phyloP scores from a whole-genome alignment of 2,329 filamentous ascomycete genomes.

The Xylaria sp. region DNA sequence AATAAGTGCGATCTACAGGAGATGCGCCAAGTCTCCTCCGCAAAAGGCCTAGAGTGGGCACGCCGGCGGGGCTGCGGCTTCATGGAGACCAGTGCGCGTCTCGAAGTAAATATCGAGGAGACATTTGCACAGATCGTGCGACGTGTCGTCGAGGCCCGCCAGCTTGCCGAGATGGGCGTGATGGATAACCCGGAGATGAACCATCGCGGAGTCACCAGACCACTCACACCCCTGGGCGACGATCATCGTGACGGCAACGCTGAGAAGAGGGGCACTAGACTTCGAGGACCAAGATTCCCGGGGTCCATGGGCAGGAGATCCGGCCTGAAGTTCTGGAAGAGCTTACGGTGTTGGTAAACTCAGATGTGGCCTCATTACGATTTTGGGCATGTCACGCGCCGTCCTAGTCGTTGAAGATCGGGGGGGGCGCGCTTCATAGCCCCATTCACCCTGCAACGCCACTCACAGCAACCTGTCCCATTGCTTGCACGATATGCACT shows the following conservation, averaged over 20 bases:
- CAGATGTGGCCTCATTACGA: neutral
- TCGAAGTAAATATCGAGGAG: slow-evolving; percentile 86
- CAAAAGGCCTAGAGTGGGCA: slow-evolving; percentile 72
- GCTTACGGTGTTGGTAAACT: slow-evolving; percentile 49
- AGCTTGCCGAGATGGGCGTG: slow-evolving; percentile 44
- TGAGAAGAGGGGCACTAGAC: slow-evolving; percentile 37
- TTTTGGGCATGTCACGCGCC: too few relatives aligned
- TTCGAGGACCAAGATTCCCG: slow-evolving; percentile 39
- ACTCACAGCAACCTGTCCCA: too few relatives aligned
- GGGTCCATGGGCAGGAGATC: slow-evolving; percentile 38
- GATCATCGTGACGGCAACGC: slow-evolving; percentile 28
- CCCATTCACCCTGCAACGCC: too few relatives aligned
- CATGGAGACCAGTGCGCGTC: slow-evolving; percentile 81
- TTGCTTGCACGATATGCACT: neutral
- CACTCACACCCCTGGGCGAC: slow-evolving; percentile 48
- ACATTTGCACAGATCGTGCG: slow-evolving; percentile 69
- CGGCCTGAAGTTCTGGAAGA: slow-evolving; percentile 50
- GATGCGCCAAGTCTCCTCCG: slow-evolving; percentile 61
- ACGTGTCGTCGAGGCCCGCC: slow-evolving; percentile 54
- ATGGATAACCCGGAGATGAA: slow-evolving; percentile 41
- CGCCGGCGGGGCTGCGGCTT: slow-evolving; percentile 68
- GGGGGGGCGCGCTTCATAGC: too few relatives aligned
- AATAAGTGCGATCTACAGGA: slow-evolving; percentile 82
- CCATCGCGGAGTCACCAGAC: slow-evolving; percentile 52
- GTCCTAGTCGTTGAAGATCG: too few relatives aligned